Base-by-base conservation (phyloP, 2,329 filamentous ascomycete species). In the Fusarium keratoplasticum region DNA sequence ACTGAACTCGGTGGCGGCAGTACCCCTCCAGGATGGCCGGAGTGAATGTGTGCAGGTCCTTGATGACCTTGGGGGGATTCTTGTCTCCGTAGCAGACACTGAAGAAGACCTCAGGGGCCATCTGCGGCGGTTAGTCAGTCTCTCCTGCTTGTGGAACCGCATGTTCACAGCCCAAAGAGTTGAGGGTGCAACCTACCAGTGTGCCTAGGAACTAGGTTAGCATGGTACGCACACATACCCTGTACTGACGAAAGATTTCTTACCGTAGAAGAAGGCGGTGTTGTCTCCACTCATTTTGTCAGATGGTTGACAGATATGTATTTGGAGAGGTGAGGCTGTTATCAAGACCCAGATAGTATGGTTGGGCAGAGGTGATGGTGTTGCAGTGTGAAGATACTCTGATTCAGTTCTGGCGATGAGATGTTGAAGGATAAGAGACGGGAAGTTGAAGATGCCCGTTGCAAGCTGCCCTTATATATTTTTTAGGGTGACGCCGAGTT, bases 81-180 rank as follows among this genome's bases (percentile, higher is more conserved):
- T 84, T 81, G 10, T 84, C 83, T 74, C 91, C 90, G 83, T 95
- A 94, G 82, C 94, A 94, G 50, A 98, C 95, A 36, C 93, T 93
- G 84, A 93, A 93, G 76, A 98, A 94, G 78, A 98, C 92, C 79
- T 93, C 90, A 0, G 93, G 91, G n/a, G 92, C 93, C 95, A 98
- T 98, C 84, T 86, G 55, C 8, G 38, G 20, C 9, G 31, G 61
- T 70, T 79, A 69, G 81, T 80, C 63, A 80, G 69, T n/a, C 22
- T 50, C 1, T 10, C 11, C 5, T 29, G 38, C 11, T 11, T 38
- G 29, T 18, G 4, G 22, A 31, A 31, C 16, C 35, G 27, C 4
- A 40, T 6, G 2, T 59, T 14, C 6, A 18, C 18, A n/a, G 18
- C 31, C 18, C 25, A 18, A 35, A 9, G 40, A 35, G 42, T n/a